Percentiles rank a stretch among this genome's conserved stretches.
phyloP scores from a whole-genome alignment of 176 grass and related monocot genomes.

The Tuctoria greenei region DNA sequence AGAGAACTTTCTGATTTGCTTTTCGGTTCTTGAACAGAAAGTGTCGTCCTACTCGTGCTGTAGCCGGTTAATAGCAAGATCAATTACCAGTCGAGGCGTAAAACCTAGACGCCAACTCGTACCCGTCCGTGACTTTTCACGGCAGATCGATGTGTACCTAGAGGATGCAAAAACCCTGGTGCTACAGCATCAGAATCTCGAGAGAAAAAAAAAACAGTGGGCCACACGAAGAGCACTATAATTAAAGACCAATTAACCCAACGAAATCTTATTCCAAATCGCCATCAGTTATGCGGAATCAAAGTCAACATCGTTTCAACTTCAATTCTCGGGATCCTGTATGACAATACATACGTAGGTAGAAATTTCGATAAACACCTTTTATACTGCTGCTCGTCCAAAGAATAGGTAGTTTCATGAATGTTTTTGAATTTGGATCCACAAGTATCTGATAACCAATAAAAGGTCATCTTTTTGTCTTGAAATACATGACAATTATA shows the following conservation, averaged over 20 bases:
- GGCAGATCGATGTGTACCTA: no score
- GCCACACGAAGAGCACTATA: background rate
- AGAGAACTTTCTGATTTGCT: no score
- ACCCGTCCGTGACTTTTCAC: background rate
- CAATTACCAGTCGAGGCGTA: background rate
- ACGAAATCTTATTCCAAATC: constrained; percentile 24
- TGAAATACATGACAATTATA: no score
- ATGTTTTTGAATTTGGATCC: no score
- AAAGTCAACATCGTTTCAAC: constrained; percentile 12
- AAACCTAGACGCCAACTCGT: background rate
- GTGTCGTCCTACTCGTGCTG: background rate
- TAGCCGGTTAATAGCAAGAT: background rate
- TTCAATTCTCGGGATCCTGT: background rate
- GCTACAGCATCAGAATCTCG: background rate
- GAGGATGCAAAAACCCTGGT: background rate
- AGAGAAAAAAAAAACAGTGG: background rate
- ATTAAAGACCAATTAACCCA: constrained; percentile 35
- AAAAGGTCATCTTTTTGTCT: no score
- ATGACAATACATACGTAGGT: no score
- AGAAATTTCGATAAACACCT: no score
- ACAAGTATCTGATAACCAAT: no score
- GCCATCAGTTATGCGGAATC: constrained; percentile 29
- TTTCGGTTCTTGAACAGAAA: background rate
- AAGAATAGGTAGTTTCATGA: no score
- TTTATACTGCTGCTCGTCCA: no score